Conservation (phyloP, 2,329 filamentous ascomycete species). For the Bipolaris oryzae region DNA sequence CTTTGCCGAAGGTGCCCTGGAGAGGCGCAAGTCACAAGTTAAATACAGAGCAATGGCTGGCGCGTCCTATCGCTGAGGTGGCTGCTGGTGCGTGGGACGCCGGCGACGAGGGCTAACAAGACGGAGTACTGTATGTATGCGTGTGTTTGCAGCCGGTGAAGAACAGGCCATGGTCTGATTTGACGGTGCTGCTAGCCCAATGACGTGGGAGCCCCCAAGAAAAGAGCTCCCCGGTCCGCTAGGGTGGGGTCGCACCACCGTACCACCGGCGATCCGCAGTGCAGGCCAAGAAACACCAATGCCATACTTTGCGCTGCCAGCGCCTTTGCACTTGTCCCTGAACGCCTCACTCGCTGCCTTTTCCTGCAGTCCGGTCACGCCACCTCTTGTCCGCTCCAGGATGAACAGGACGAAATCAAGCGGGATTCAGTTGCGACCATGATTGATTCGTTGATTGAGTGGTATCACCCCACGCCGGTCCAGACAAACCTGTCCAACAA, state of each 20-base stretch:
- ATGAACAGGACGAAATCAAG: not conserved
- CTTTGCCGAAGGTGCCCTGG: constrained; percentile 14
- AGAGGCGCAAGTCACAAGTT: not conserved
- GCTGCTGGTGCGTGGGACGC: not conserved
- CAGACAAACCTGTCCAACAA: not conserved
- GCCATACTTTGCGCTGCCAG: not conserved
- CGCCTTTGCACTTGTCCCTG: not conserved
- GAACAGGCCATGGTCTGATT: constrained; percentile 17
- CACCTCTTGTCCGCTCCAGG: not conserved
- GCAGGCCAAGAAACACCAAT: constrained; percentile 5
- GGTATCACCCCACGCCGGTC: constrained; percentile 5
- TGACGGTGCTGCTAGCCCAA: constrained; percentile 14
- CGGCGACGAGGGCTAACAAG: not conserved
- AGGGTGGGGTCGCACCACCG: constrained; percentile 27
- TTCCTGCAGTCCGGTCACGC: not conserved
- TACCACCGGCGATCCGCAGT: constrained; percentile 15
- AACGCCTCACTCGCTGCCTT: not conserved
- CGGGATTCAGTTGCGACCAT: not conserved
- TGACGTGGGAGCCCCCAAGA: constrained; percentile 27
- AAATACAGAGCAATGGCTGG: not conserved
- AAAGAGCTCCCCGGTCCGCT: constrained; percentile 21
- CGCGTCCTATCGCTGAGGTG: not conserved
- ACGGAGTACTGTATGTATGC: not conserved
- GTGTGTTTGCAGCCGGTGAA: not conserved
- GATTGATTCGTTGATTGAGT: constrained; percentile 1